Conservation (phyloP, 768 basidiomycete genomes). For the Kockovaella imperatae region DNA sequence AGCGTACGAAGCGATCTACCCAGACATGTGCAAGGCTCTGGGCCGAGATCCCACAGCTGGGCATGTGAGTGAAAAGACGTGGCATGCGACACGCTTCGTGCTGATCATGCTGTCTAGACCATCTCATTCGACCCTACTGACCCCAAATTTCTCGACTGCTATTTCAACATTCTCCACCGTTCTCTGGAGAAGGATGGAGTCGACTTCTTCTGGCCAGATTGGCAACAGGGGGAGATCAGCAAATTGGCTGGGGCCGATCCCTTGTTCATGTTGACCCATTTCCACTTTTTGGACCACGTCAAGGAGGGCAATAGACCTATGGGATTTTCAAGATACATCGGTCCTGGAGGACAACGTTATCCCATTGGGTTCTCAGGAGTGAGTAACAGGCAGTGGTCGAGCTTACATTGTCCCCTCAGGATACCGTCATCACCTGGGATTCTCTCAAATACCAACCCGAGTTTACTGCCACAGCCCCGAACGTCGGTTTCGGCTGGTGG, state of each 20-base stretch:
- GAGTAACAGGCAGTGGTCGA: not conserved
- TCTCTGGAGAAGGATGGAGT: constrained; percentile 25
- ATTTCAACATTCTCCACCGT: constrained; percentile 19
- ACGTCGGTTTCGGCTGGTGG: constrained; percentile 28
- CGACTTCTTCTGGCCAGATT: constrained; percentile 33
- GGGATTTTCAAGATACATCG: constrained; percentile 21
- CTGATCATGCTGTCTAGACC: constrained; percentile 4
- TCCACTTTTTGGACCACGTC: constrained; percentile 20
- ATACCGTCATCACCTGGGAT: constrained; percentile 24
- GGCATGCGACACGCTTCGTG: not conserved
- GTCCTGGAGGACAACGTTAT: constrained; percentile 23
- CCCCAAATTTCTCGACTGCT: constrained; percentile 16
- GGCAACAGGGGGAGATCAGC: constrained; percentile 22
- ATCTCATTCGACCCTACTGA: constrained; percentile 22
- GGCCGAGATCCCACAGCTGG: constrained; percentile 10
- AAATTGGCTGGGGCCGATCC: constrained; percentile 18
- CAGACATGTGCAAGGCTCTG: constrained; percentile 21
- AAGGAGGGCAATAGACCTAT: constrained; percentile 12
- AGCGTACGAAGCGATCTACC: constrained; percentile 21
- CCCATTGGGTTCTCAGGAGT: constrained; percentile 27
- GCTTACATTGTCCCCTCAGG: constrained; percentile 1
- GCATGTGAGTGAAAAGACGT: not conserved
- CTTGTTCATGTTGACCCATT: constrained; percentile 27
- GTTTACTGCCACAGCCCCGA: constrained; percentile 22
- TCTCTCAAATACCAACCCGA: constrained; percentile 27